phyloP scores from a whole-genome alignment of 2,329 filamentous ascomycete species.

The Orbilia javanica region DNA sequence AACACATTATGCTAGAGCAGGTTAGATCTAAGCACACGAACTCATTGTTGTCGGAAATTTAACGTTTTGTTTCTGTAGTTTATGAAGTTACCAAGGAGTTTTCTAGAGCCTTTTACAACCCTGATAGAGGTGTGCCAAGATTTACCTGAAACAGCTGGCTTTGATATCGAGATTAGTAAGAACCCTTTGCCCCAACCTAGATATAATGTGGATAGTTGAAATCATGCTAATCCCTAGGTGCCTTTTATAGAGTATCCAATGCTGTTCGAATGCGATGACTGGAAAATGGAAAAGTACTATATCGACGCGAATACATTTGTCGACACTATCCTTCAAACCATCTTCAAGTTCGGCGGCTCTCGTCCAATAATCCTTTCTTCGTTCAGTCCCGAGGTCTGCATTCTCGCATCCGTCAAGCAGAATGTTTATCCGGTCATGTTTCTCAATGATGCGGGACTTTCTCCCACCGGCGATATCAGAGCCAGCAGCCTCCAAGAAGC shows the following conservation, averaged over 20 bases:
- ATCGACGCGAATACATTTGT: constrained; percentile 97
- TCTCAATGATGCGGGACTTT: constrained; percentile 85
- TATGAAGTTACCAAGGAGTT: no score
- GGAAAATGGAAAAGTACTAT: constrained; percentile 74
- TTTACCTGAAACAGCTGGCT: constrained; percentile 81
- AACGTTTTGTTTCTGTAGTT: not conserved
- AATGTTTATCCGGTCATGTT: constrained; percentile 85
- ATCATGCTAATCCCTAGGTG: no score
- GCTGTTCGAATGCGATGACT: constrained; percentile 92
- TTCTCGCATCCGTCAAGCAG: constrained; percentile 95
- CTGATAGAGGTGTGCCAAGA: constrained; percentile 91
- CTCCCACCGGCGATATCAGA: constrained; percentile 85
- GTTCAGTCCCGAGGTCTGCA: constrained; percentile 96
- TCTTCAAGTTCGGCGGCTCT: not conserved
- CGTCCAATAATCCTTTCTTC: constrained; percentile 97
- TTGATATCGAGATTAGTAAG: constrained; percentile 92
- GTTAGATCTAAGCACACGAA: not conserved
- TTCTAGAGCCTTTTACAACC: constrained; percentile 84
- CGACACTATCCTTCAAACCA: constrained; percentile 67
- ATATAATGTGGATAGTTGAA: no score
- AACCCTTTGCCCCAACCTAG: no score
- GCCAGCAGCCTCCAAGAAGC: constrained; percentile 94
- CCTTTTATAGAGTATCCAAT: constrained; percentile 81
- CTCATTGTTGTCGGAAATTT: no score
- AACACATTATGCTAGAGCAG: constrained; percentile 80